phyloP scores from a whole-genome alignment of 1,284 basidiomycete species.

The Leccinum cinnamomeum region DNA sequence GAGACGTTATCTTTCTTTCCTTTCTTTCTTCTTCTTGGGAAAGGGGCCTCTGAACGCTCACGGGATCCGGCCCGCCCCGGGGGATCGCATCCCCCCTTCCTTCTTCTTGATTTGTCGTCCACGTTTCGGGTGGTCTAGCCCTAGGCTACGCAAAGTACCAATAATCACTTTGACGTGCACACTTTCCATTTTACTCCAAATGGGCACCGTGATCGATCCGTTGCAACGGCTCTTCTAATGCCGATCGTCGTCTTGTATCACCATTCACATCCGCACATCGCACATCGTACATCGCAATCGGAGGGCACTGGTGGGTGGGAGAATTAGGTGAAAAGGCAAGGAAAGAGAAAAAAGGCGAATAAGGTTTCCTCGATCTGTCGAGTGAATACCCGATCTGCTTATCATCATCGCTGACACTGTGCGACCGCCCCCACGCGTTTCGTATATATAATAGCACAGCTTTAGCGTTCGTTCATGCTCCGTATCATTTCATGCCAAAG shows the following conservation, averaged over 20 bases:
- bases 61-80: neutral
- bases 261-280: neutral
- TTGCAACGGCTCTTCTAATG: slow-evolving; percentile 56
- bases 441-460: neutral
- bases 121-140: neutral
- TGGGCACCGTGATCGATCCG: slow-evolving; percentile 76
- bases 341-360: neutral
- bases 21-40: neutral
- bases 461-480: neutral
- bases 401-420: neutral
- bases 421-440: neutral
- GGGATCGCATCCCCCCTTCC: neutral
- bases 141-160: neutral
- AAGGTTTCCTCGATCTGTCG: neutral
- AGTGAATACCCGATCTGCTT: neutral
- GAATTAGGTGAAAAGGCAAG: neutral
- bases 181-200: slow-evolving; percentile 40
- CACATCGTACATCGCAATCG: neutral
- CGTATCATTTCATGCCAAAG: neutral
- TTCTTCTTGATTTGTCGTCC: neutral
- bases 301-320: neutral
- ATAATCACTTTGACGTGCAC: neutral
- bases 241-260: neutral
- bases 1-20: neutral
- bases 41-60: neutral